Base-by-base conservation (phyloP, 2,329 filamentous ascomycete genomes). In the Colletotrichum costaricense region DNA sequence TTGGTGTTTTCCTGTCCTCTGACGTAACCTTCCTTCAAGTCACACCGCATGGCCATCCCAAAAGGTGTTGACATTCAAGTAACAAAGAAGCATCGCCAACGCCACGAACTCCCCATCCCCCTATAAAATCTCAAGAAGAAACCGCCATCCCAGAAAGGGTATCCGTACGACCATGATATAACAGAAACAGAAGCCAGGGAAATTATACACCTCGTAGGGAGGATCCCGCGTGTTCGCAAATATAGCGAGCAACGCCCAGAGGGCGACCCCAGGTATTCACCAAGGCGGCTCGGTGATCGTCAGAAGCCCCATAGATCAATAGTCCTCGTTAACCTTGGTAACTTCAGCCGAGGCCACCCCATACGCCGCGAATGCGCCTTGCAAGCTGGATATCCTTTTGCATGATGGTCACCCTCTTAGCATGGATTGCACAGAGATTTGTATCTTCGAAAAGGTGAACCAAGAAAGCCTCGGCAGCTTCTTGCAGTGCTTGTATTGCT, bases 311-410 rank as follows among this genome's bases (percentile, higher is more conserved):
- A 49, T 49, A 49, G 19, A n/a, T 49, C 8, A 7, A 19, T 49
- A 49, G 42, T 11, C 42, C 42, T 49, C 42, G 42, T 49, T 8
- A 19, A 22, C 42, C 16, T 9, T 49, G 19, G 19, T n/a, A 49
- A 22, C 16, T 22, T 84, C 89, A 84, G 83, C 93, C 84, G 85
- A 87, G 77, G 5, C 93, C 93, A 59, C 92, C 93, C 93, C 93
- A 95, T 58, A 92, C 89, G 14, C 94, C 94, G 64, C 94, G 88
- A 84, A 96, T 95, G 76, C 94, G 86, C 79, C 94, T 87, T 24
- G 96, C 96, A 74, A 98, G 89, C 85, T 98, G 96, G 78, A 99
- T 98, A 84, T 98, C 97, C 86, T 98, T 98, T 84, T 97, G 95
- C 94, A 97, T 96, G 78, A 98, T 97, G 52, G 96, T 98, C 66